Percentiles rank a stretch among this genome's conserved stretches.
These are phyloP conservation scores for Rhizoctonia solani DNA, from an alignment of 1,284 basidiomycete genomes.

Conservation along the genomic window DNA sequence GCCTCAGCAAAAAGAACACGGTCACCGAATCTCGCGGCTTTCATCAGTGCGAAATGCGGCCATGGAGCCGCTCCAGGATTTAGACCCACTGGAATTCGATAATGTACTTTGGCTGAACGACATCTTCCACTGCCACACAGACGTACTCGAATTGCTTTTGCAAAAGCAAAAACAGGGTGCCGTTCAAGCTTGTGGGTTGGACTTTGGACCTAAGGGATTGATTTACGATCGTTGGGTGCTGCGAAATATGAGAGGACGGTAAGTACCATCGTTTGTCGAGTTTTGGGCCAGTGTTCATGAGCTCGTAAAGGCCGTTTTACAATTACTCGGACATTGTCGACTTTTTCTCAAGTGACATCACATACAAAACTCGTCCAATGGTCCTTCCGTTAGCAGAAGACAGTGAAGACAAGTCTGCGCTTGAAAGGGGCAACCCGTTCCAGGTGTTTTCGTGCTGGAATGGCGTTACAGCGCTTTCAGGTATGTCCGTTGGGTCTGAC, in stretches of 20 bases:
- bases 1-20: conserved; percentile 38
- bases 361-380: conserved; percentile 30
- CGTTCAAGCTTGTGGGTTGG: conserved; percentile 51
- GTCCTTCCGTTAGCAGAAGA: conserved; percentile 43
- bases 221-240: conserved; percentile 53
- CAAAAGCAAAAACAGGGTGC: conserved; percentile 49
- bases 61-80: conserved; percentile 46
- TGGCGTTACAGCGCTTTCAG: conserved; percentile 45
- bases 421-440: conserved; percentile 45
- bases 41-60: conserved; percentile 49
- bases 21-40: conserved; percentile 46
- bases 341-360: conserved; percentile 36
- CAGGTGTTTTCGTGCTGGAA: conserved; percentile 52
- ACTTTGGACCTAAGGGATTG: conserved; percentile 47
- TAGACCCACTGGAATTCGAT: conserved; percentile 41
- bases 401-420: conserved; percentile 43
- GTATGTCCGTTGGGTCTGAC: conserved; percentile 44
- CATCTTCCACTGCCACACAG: conserved; percentile 48
- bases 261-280: conserved; percentile 38
- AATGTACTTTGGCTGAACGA: conserved; percentile 51
- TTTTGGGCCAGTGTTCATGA: too few species aligned
- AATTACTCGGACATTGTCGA: conserved; percentile 25
- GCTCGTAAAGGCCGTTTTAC: conserved; percentile 40
- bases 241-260: conserved; percentile 49
- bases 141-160: conserved; percentile 50